These are phyloP conservation scores for Suillus ampliporus DNA, from an alignment of 768 basidiomycete genomes.

Conservation along the genomic window DNA sequence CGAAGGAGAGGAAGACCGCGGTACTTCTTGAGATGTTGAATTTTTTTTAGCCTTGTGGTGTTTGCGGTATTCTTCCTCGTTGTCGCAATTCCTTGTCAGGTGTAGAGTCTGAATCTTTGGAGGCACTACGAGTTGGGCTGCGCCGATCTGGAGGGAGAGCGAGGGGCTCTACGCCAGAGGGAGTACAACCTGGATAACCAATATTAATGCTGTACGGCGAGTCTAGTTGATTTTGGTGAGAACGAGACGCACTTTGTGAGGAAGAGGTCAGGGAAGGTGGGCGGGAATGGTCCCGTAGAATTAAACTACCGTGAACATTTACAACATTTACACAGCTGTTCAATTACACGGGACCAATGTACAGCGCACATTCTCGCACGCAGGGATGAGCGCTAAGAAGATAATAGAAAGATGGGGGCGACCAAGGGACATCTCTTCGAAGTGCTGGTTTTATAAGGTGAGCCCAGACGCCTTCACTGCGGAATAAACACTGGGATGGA, in stretches of 20 bases:
- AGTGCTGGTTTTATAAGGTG: not conserved
- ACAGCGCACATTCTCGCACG: not conserved
- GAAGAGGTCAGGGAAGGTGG: not conserved
- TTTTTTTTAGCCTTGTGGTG: no score
- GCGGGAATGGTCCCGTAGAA: no score
- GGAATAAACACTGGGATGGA: not conserved
- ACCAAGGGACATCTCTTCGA: no score
- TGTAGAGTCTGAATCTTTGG: not conserved
- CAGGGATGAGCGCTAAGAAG: not conserved
- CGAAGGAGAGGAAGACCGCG: not conserved
- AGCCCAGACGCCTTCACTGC: no score
- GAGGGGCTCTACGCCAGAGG: not conserved
- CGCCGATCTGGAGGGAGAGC: not conserved
- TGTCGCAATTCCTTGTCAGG: no score
- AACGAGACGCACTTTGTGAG: not conserved
- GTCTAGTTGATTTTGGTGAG: not conserved
- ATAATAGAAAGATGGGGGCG: not conserved
- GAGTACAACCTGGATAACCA: not conserved
- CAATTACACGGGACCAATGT: no score
- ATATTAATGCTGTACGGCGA: not conserved
- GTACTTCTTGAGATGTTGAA: no score
- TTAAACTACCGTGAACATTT: no score
- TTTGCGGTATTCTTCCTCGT: no score
- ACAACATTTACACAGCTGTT: no score
- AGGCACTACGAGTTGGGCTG: not conserved